Evolutionary conservation across 73 alveolate species (phyloP).

Genomic region (Paramecium bursaria): DNA sequence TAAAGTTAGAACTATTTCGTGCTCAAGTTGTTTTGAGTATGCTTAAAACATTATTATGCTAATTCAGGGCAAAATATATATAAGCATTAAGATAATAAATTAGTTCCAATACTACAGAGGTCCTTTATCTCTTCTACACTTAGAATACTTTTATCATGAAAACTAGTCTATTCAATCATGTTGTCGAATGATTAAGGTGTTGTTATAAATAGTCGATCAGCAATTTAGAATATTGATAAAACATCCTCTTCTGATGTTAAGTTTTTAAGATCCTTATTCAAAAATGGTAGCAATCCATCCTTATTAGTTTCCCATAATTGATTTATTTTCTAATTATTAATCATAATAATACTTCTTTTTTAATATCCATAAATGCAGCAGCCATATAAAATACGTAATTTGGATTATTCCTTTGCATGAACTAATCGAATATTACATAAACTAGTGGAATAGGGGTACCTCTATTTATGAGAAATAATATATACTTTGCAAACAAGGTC

Average conservation of each 20-base stretch:
- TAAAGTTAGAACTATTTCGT: no score
- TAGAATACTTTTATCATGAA: conserved; percentile 40
- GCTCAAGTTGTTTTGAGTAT: no score
- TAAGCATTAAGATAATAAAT: no score
- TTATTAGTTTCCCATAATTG: background rate
- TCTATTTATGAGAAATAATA: background rate
- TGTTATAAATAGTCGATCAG: background rate
- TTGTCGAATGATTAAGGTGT: conserved; percentile 30
- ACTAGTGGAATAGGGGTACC: conserved; percentile 34
- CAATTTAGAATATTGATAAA: background rate
- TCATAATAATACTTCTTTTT: background rate
- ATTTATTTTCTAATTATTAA: background rate
- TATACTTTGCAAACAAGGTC: conserved; percentile 44
- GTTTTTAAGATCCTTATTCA: conserved; percentile 1
- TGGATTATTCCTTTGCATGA: conserved; percentile 20
- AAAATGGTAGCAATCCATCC: background rate
- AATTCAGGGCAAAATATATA: no score
- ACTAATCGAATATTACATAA: conserved; percentile 8
- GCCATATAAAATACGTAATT: conserved; percentile 35
- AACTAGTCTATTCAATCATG: background rate
- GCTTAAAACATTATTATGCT: no score
- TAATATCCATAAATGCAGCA: background rate
- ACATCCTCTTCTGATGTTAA: background rate
- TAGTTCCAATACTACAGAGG: no score
- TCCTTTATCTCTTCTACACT: conserved; percentile 54